Conservation (phyloP, 2,329 filamentous ascomycete species). For the Colletotrichum lupini region DNA sequence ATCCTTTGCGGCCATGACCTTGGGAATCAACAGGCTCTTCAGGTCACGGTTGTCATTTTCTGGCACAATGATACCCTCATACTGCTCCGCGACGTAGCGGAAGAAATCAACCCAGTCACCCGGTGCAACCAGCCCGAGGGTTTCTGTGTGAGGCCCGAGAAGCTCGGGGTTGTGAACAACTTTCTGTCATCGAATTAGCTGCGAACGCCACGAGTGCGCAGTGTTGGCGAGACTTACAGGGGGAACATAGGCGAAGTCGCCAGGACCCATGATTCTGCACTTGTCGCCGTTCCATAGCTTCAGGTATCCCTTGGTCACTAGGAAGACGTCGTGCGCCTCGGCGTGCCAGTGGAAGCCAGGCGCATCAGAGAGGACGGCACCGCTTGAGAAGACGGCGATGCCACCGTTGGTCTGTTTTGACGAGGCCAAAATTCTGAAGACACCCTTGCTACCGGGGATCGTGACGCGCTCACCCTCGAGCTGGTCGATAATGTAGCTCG, state of each 20-base stretch:
- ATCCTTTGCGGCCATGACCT: constrained; percentile 65
- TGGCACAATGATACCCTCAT: constrained; percentile 60
- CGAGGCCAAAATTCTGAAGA: constrained; percentile 61
- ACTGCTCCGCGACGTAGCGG: constrained; percentile 65
- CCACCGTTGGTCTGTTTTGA: constrained; percentile 61
- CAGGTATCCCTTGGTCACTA: constrained; percentile 64
- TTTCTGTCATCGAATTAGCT: constrained; percentile 44
- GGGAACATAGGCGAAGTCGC: constrained; percentile 68
- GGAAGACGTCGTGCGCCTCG: constrained; percentile 67
- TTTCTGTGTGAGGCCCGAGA: constrained; percentile 64
- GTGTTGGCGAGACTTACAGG: constrained; percentile 51
- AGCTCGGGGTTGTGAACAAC: constrained; percentile 67
- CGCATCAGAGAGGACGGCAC: constrained; percentile 56
- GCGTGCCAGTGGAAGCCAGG: constrained; percentile 68
- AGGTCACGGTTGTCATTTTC: constrained; percentile 63
- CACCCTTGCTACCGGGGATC: constrained; percentile 63
- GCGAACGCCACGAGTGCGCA: not conserved
- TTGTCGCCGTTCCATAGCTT: constrained; percentile 70
- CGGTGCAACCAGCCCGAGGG: constrained; percentile 64
- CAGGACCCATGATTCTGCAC: constrained; percentile 62
- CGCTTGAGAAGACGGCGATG: constrained; percentile 62
- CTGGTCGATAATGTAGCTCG: constrained; percentile 58
- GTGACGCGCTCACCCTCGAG: constrained; percentile 62
- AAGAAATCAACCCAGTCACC: constrained; percentile 72
- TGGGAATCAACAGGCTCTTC: constrained; percentile 61